phyloP scores from a whole-genome alignment of 129 eudicot species.

The Scalesia atractyloides region DNA sequence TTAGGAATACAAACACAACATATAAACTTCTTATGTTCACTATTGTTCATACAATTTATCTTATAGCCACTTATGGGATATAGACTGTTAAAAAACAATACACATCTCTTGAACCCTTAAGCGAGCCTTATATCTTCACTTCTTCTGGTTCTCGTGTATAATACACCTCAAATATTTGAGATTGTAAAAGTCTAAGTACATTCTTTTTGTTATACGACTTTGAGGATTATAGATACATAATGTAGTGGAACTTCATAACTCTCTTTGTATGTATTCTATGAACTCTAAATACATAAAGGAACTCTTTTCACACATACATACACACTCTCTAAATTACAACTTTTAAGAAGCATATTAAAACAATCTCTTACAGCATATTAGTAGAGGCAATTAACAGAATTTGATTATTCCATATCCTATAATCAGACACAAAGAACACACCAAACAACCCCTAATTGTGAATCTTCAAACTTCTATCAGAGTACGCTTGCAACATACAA shows the following conservation, averaged over 20 bases:
- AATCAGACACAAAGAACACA: slow-evolving; percentile 2
- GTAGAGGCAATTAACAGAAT: not conserved
- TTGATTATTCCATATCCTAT: not conserved
- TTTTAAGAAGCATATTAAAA: not conserved
- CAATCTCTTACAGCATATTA: not conserved
- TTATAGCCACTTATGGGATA: too few relatives aligned
- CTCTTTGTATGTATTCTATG: too few relatives aligned
- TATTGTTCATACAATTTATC: too few relatives aligned
- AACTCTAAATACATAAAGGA: too few relatives aligned
- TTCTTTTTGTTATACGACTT: not conserved
- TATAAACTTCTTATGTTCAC: too few relatives aligned
- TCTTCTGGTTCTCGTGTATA: not conserved
- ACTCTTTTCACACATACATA: not conserved
- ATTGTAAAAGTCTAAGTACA: not conserved
- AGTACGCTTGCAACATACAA: not conserved
- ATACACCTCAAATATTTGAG: not conserved
- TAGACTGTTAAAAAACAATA: too few relatives aligned
- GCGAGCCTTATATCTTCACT: too few relatives aligned
- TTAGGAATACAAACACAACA: too few relatives aligned
- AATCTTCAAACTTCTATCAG: not conserved
- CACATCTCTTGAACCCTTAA: too few relatives aligned
- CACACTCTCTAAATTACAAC: not conserved
- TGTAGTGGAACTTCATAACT: not conserved
- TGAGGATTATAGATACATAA: not conserved
- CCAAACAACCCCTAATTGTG: not conserved